Percentiles rank a stretch among this genome's conserved stretches.
Conservation (phyloP, 352 stramenopile species). For the Peronospora destructor region DNA sequence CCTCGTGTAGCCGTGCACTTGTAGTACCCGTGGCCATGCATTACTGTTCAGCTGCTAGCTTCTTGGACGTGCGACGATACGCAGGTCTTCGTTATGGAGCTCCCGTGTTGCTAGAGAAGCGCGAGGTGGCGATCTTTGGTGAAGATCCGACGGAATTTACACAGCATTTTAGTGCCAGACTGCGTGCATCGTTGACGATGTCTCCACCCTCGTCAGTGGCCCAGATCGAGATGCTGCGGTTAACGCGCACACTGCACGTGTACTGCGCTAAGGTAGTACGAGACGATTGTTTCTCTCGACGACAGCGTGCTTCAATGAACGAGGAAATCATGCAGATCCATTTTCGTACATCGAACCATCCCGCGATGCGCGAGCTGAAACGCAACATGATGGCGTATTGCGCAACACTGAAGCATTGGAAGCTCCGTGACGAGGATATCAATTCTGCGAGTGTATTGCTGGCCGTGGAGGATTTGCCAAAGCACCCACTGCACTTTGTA, state of each 20-base stretch:
- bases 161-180: constrained; percentile 49
- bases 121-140: constrained; percentile 49
- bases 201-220: constrained; percentile 40
- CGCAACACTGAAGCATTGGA: constrained; percentile 50
- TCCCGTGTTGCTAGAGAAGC: constrained; percentile 53
- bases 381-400: constrained; percentile 58
- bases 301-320: constrained; percentile 74
- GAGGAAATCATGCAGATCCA: constrained; percentile 76
- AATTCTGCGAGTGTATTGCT: constrained; percentile 45
- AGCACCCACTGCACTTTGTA: constrained; percentile 39
- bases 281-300: constrained; percentile 63
- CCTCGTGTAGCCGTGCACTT: constrained; percentile 39
- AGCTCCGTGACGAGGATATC: constrained; percentile 61
- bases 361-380: constrained; percentile 63
- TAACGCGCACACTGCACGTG: constrained; percentile 65
- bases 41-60: constrained; percentile 44
- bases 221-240: constrained; percentile 58
- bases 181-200: constrained; percentile 57
- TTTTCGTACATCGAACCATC: constrained; percentile 63
- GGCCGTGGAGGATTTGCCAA: constrained; percentile 33
- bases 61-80: constrained; percentile 46
- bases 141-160: constrained; percentile 59
- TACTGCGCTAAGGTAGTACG: constrained; percentile 58
- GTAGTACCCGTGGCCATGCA: constrained; percentile 59
- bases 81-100: constrained; percentile 54